Percentiles rank a stretch among this genome's conserved stretches.
These are phyloP conservation scores for Ochromonadaceae sp. DNA, from an alignment of 352 stramenopile genomes.

Conservation along the genomic window DNA sequence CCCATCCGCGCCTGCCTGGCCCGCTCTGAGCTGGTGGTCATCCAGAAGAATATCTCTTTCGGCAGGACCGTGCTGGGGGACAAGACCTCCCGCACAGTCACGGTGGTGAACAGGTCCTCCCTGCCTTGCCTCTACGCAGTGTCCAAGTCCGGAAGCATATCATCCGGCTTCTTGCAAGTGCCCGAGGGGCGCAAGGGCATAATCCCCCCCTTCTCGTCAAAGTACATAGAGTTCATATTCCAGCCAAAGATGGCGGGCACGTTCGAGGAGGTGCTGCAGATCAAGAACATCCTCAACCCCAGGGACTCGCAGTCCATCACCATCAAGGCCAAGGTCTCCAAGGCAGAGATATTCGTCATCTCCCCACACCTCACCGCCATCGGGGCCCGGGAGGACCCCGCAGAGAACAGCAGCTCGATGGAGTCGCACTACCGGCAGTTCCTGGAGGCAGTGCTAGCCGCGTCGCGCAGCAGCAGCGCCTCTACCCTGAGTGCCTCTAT, in stretches of 20 bases:
- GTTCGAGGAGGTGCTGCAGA: constrained; percentile 1
- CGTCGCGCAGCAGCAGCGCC: too few relatives aligned
- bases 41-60: background rate
- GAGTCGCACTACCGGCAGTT: too few relatives aligned
- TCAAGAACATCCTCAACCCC: constrained; percentile 5
- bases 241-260: background rate
- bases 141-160: constrained; percentile 5
- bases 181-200: background rate
- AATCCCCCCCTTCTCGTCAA: background rate
- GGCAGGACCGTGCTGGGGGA: background rate
- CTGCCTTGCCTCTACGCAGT: background rate
- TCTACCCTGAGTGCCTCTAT: too few relatives aligned
- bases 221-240: background rate
- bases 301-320: background rate
- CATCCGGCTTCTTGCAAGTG: background rate
- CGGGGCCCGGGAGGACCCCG: too few relatives aligned
- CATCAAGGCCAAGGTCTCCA: constrained; percentile 8
- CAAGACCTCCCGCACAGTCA: background rate
- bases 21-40: background rate
- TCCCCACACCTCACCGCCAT: too few relatives aligned
- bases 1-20: background rate
- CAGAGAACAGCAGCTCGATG: too few relatives aligned
- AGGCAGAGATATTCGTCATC: background rate
- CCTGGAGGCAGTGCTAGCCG: too few relatives aligned
- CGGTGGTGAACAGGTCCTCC: background rate